phyloP scores from a whole-genome alignment of 129 eudicot genomes.

The Cynara cardunculus region DNA sequence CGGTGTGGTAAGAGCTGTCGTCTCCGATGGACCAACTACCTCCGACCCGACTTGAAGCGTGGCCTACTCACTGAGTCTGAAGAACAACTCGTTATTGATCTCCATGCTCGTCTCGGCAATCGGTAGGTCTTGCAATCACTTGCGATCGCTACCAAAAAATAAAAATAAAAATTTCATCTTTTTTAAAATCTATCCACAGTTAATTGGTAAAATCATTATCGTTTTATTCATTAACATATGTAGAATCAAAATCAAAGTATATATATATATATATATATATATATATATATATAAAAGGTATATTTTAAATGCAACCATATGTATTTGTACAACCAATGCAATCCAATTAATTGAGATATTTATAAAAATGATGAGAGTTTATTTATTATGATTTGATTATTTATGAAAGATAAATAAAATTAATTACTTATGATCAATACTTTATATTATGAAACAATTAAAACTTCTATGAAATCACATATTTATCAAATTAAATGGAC shows the following conservation, averaged over 20 bases:
- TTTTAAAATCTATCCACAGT: neutral
- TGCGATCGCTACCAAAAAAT: neutral
- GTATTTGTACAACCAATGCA: no score
- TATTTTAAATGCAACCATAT: no score
- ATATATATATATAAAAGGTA: no score
- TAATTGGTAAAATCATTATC: neutral
- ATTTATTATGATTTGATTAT: no score
- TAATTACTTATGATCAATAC: no score
- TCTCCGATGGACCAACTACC: conserved; percentile 97
- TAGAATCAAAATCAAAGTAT: neutral
- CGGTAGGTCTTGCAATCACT: conserved; percentile 47
- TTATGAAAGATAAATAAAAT: no score
- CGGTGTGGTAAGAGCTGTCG: conserved; percentile 98
- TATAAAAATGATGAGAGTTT: no score
- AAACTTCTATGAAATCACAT: no score
- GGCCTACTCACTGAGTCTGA: conserved; percentile 84
- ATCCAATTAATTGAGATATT: no score
- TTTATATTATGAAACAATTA: no score
- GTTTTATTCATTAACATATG: neutral
- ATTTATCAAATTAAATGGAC: no score
- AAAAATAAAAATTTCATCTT: neutral
- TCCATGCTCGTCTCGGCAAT: conserved; percentile 97
- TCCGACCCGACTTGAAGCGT: conserved; percentile 93
- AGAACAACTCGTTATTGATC: conserved; percentile 88
- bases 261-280: no score